These are phyloP conservation scores for Alternaria novae-zelandiae DNA, from an alignment of 2,329 filamentous ascomycete species.

Conservation along the genomic window DNA sequence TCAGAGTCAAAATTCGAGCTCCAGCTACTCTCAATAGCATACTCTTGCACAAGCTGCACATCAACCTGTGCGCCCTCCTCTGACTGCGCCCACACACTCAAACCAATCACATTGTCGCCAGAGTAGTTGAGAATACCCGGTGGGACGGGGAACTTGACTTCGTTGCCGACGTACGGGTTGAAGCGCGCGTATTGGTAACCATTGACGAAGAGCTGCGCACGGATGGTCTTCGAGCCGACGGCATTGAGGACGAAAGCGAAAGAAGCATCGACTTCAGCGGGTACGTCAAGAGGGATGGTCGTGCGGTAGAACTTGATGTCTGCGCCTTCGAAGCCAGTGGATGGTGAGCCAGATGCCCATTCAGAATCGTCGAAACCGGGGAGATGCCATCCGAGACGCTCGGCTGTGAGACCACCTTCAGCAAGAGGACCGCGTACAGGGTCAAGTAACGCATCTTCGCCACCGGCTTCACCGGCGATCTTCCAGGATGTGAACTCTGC, in stretches of 20 bases:
- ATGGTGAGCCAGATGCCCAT: conserved; percentile 51
- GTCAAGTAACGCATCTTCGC: conserved; percentile 58
- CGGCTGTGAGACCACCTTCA: conserved; percentile 65
- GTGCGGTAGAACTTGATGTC: conserved; percentile 65
- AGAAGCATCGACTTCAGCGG: conserved; percentile 61
- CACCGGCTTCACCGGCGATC: conserved; percentile 63
- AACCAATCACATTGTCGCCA: conserved; percentile 63
- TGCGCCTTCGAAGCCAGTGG: conserved; percentile 55
- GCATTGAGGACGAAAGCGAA: conserved; percentile 63
- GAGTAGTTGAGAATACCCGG: conserved; percentile 64
- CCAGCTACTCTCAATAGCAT: conserved; percentile 61
- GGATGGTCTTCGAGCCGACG: conserved; percentile 52
- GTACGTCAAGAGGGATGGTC: conserved; percentile 58
- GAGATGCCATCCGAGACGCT: conserved; percentile 65
- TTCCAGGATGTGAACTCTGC: conserved; percentile 61
- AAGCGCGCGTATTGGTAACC: conserved; percentile 69
- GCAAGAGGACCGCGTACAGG: conserved; percentile 62
- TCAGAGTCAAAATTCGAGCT: conserved; percentile 57
- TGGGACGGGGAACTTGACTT: conserved; percentile 66
- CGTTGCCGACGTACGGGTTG: conserved; percentile 66
- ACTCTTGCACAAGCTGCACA: conserved; percentile 61
- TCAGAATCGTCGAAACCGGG: conserved; percentile 60
- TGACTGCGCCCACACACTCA: conserved; percentile 67
- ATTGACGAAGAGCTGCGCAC: conserved; percentile 67
- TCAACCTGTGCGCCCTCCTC: conserved; percentile 58